Evolutionary conservation across 257 asterid species (phyloP).

Genomic region (Solanum pinnatisectum): DNA sequence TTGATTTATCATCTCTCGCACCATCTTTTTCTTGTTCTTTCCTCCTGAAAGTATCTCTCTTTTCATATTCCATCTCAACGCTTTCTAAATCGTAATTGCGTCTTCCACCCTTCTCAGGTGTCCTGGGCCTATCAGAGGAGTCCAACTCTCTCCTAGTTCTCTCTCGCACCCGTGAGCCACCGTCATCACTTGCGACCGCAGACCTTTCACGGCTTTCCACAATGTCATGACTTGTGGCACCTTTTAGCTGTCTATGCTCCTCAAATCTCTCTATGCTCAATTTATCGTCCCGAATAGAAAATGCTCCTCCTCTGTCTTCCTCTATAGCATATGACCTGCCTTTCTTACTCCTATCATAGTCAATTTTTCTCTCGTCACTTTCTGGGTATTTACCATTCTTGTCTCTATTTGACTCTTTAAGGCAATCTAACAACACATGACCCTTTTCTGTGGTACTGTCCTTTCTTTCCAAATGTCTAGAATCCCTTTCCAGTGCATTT

Average conservation of each 20-base stretch:
- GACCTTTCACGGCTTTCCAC: conserved; percentile 39
- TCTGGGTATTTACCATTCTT: conserved; percentile 32
- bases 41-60: conserved; percentile 42
- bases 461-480: conserved; percentile 38
- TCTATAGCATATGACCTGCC: conserved; percentile 46
- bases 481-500: conserved; percentile 35
- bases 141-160: conserved; percentile 59
- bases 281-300: conserved; percentile 22
- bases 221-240: conserved; percentile 24
- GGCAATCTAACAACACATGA: conserved; percentile 33
- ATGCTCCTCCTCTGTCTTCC: conserved; percentile 37
- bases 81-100: conserved; percentile 45
- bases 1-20: conserved; percentile 62
- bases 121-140: conserved; percentile 30
- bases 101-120: conserved; percentile 67
- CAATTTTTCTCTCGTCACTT: conserved; percentile 52
- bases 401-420: conserved; percentile 38
- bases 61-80: conserved; percentile 52
- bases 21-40: conserved; percentile 73
- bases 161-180: conserved; percentile 33
- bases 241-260: conserved; percentile 38
- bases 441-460: conserved; percentile 54
- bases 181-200: conserved; percentile 47
- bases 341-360: conserved; percentile 48
- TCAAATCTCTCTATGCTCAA: conserved; percentile 44